Evolutionary conservation across 2,329 filamentous ascomycete species (phyloP).

Genomic region (Emericellopsis atlantica): DNA sequence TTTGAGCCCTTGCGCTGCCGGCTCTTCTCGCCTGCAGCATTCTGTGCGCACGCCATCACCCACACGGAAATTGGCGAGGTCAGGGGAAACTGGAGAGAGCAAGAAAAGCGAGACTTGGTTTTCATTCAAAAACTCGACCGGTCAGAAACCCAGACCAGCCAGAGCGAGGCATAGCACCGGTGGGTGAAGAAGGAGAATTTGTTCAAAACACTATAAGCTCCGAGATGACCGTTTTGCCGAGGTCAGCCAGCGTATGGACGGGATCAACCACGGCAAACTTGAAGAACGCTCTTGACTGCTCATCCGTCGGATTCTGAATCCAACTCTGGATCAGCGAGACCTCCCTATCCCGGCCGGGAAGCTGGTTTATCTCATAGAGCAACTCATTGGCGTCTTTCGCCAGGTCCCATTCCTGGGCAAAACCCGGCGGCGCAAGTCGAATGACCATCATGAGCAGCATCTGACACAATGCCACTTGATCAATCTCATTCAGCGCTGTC

Average conservation of each 20-base stretch:
- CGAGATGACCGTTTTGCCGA: constrained; percentile 29
- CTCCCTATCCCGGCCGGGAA: constrained; percentile 32
- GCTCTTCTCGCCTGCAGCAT: too few relatives aligned
- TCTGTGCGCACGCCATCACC: too few relatives aligned
- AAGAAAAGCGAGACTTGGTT: too few relatives aligned
- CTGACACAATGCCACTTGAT: constrained; percentile 41
- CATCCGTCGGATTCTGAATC: constrained; percentile 23
- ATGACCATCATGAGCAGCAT: constrained; percentile 35
- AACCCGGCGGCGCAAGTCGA: constrained; percentile 24
- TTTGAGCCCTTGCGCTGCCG: too few relatives aligned
- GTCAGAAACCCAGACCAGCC: too few relatives aligned
- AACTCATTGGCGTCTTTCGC: constrained; percentile 27
- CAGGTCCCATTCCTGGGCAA: constrained; percentile 32
- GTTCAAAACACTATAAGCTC: constrained; percentile 18
- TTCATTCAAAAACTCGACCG: too few relatives aligned
- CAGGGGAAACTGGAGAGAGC: too few relatives aligned
- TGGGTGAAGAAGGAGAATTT: too few relatives aligned
- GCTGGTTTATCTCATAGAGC: constrained; percentile 32
- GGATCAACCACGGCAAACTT: constrained; percentile 33
- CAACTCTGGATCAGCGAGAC: constrained; percentile 29
- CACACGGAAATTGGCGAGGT: too few relatives aligned
- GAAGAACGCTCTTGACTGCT: constrained; percentile 32
- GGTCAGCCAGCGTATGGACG: constrained; percentile 28
- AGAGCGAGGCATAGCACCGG: too few relatives aligned
- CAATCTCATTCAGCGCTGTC: constrained; percentile 25